A percentile compares a stretch with the other conserved stretches of the same genome.
phyloP scores from a whole-genome alignment of 139 green algal species.

The Picochlorum costavermella region DNA sequence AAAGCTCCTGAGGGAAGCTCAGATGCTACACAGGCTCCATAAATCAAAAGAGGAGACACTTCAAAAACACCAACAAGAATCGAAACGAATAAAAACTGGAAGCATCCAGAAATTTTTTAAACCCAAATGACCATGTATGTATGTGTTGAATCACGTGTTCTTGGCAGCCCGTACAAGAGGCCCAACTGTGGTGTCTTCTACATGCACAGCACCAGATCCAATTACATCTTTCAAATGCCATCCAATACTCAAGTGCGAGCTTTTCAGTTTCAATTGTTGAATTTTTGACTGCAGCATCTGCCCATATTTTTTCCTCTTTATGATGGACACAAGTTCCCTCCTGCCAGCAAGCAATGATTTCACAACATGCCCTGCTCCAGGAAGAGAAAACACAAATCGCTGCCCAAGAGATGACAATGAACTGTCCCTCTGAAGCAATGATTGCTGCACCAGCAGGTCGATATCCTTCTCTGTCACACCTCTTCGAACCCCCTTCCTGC shows the following conservation, averaged over 20 bases:
- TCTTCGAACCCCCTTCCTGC: no score
- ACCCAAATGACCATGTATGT: no score
- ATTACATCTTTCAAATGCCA: constrained; percentile 42
- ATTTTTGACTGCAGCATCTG: constrained; percentile 40
- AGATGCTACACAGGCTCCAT: neutral
- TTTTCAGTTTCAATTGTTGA: constrained; percentile 26
- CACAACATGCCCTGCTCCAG: constrained; percentile 24
- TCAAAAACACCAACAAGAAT: neutral
- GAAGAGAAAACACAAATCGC: constrained; percentile 30
- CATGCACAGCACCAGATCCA: constrained; percentile 12
- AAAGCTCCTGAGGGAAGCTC: constrained; percentile 19
- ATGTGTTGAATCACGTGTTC: no score
- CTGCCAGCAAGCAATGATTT: constrained; percentile 23
- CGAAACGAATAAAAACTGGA: neutral
- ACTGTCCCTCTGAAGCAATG: no score
- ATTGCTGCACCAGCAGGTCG: no score
- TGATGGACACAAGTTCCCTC: constrained; percentile 26
- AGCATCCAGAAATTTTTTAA: constrained; percentile 1
- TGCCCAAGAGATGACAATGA: neutral
- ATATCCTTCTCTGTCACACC: no score
- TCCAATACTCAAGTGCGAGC: constrained; percentile 20
- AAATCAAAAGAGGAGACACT: neutral
- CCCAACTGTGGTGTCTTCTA: constrained; percentile 26
- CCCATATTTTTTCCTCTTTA: constrained; percentile 23
- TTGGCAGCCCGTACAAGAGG: neutral